Conservation (phyloP, 1,139 yeast genomes). For the Keqinozyma sinolaborantium region DNA sequence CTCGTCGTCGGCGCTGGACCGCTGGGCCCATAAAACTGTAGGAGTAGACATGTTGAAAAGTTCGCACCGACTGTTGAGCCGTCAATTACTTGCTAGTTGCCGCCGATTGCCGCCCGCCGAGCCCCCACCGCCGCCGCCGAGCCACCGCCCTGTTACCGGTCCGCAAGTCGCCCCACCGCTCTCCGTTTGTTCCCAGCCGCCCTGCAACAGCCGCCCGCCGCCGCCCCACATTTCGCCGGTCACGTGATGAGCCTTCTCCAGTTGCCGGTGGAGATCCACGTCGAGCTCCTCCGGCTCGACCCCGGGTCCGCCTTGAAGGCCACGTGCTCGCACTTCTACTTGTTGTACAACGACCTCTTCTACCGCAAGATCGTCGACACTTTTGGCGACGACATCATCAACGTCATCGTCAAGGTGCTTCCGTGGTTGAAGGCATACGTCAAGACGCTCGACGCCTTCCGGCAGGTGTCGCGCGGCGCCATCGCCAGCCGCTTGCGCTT, state of each 20-base stretch:
- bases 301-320: slow-evolving; percentile 41
- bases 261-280: slow-evolving; percentile 53
- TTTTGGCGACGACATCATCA: slow-evolving; percentile 39
- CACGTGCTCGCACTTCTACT: slow-evolving; percentile 40
- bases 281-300: slow-evolving; percentile 33
- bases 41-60: slow-evolving; percentile 12
- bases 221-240: neutral
- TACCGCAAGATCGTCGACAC: slow-evolving; percentile 37
- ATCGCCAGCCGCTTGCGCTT: slow-evolving; percentile 28
- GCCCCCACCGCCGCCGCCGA: too few relatives aligned
- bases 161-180: too few relatives aligned
- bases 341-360: slow-evolving; percentile 49
- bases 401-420: slow-evolving; percentile 25
- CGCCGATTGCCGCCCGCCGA: too few relatives aligned
- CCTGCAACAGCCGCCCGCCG: too few relatives aligned
- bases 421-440: slow-evolving; percentile 44
- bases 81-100: too few relatives aligned
- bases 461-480: slow-evolving; percentile 29
- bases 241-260: slow-evolving; percentile 2
- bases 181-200: too few relatives aligned
- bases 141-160: too few relatives aligned
- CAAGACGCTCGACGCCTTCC: slow-evolving; percentile 46
- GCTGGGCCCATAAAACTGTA: slow-evolving; percentile 89
- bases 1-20: slow-evolving; percentile 70
- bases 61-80: too few relatives aligned